Evolutionary conservation across 495 filamentous ascomycete species (phyloP).

Genomic region (Xylaria flabelliformis): DNA sequence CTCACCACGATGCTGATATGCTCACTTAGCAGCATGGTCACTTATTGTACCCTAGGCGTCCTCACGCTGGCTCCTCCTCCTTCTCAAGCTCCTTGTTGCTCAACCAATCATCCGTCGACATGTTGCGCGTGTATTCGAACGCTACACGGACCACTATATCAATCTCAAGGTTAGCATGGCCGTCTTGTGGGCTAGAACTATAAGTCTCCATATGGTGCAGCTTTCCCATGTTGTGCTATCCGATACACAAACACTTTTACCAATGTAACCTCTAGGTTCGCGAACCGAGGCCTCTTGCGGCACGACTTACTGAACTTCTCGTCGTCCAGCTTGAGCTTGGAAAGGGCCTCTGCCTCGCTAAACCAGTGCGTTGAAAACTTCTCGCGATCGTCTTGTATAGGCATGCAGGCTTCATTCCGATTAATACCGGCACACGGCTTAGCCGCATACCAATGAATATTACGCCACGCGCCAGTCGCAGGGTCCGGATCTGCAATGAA

Average conservation of each 20-base stretch:
- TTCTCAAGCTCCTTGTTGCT: slow-evolving; percentile 21
- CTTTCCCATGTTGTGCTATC: slow-evolving; percentile 8
- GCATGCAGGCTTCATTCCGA: slow-evolving; percentile 31
- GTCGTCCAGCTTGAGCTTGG: slow-evolving; percentile 39
- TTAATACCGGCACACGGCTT: slow-evolving; percentile 34
- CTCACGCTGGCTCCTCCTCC: slow-evolving; percentile 17
- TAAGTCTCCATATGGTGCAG: not conserved
- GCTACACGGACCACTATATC: slow-evolving; percentile 37
- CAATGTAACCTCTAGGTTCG: slow-evolving; percentile 7
- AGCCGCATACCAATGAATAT: slow-evolving; percentile 44
- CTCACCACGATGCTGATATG: slow-evolving; percentile 17
- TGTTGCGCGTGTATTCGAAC: slow-evolving; percentile 38
- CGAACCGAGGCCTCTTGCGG: not conserved
- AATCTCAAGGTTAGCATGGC: slow-evolving; percentile 16
- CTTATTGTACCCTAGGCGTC: not conserved
- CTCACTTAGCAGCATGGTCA: not conserved
- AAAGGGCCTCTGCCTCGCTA: slow-evolving; percentile 33
- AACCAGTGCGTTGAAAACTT: slow-evolving; percentile 43
- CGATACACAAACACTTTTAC: not conserved
- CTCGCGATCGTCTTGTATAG: slow-evolving; percentile 32
- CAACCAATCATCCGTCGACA: slow-evolving; percentile 36
- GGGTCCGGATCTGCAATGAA: slow-evolving; percentile 39
- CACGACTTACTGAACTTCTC: slow-evolving; percentile 41
- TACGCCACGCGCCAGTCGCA: slow-evolving; percentile 42
- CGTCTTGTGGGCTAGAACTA: not conserved